These are phyloP conservation scores for Haplosporangium gracile DNA, from an alignment of 192 early-diverging fungal species.

Conservation along the genomic window DNA sequence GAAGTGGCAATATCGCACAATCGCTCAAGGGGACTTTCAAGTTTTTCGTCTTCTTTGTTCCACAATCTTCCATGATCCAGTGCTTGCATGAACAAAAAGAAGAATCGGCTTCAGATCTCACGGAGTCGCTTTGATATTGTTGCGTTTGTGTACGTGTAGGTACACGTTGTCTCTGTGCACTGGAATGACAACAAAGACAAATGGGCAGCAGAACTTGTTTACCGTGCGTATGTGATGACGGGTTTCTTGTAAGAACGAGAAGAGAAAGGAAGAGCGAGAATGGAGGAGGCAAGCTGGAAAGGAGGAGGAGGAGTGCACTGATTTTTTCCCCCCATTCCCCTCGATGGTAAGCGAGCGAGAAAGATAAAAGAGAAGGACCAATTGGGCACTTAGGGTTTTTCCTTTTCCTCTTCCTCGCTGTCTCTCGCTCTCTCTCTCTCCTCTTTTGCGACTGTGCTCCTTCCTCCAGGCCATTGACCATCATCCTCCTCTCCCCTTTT, in stretches of 20 bases:
- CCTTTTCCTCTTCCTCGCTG: not conserved
- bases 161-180: not conserved
- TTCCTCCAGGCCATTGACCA: not conserved
- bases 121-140: not conserved
- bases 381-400: not conserved
- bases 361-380: not conserved
- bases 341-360: not conserved
- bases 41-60: too few species aligned
- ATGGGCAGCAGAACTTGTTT: not conserved
- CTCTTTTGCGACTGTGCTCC: not conserved
- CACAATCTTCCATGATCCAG: too few species aligned
- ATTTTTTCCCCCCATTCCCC: too few species aligned
- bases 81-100: not conserved
- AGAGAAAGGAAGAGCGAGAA: too few species aligned
- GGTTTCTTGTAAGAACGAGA: not conserved
- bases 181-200: not conserved
- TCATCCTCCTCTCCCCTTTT: not conserved
- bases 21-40: too few species aligned
- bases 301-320: not conserved
- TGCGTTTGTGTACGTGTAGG: not conserved
- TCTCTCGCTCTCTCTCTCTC: not conserved
- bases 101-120: not conserved
- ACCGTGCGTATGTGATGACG: not conserved
- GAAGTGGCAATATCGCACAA: too few species aligned
- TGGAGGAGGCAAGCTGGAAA: not conserved